Conservation (phyloP, 2,329 filamentous ascomycete species). For the Tolypocladium ovalisporum region DNA sequence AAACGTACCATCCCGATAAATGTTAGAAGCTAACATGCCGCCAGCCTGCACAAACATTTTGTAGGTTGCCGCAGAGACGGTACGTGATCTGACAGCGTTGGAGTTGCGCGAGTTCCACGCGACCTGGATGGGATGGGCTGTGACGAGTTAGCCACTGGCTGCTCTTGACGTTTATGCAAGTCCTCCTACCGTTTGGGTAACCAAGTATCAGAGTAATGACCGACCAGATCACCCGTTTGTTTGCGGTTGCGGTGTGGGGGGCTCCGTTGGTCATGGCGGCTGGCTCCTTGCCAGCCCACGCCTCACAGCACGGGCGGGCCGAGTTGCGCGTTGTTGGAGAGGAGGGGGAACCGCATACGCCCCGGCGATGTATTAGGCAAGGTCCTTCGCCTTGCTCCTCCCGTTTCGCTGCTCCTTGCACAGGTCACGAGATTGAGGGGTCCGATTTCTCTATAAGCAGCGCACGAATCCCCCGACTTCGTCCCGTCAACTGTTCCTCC, state of each 20-base stretch:
- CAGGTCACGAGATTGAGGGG: no score
- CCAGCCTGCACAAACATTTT: conserved; percentile 41
- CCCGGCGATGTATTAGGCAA: no score
- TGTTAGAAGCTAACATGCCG: conserved; percentile 30
- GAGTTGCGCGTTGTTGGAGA: no score
- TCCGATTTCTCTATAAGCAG: no score
- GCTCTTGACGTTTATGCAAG: neutral
- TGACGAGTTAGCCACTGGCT: conserved; percentile 1
- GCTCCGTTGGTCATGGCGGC: no score
- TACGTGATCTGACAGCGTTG: conserved; percentile 49
- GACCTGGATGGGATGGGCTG: conserved; percentile 31
- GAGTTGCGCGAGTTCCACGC: conserved; percentile 51
- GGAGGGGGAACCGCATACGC: no score
- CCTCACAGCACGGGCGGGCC: no score
- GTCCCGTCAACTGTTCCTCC: no score
- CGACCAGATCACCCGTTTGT: conserved; percentile 21
- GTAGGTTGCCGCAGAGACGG: conserved; percentile 50
- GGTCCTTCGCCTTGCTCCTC: no score
- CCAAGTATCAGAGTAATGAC: conserved; percentile 22
- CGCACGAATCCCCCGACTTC: no score
- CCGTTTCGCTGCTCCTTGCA: no score
- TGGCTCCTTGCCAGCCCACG: no score
- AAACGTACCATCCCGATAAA: conserved; percentile 23
- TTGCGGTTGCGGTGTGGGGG: conserved; percentile 9
- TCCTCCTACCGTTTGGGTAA: conserved; percentile 28